Evolutionary conservation across 2,329 filamentous ascomycete species (phyloP).

Genomic region (Ophiosphaerella korrae): DNA sequence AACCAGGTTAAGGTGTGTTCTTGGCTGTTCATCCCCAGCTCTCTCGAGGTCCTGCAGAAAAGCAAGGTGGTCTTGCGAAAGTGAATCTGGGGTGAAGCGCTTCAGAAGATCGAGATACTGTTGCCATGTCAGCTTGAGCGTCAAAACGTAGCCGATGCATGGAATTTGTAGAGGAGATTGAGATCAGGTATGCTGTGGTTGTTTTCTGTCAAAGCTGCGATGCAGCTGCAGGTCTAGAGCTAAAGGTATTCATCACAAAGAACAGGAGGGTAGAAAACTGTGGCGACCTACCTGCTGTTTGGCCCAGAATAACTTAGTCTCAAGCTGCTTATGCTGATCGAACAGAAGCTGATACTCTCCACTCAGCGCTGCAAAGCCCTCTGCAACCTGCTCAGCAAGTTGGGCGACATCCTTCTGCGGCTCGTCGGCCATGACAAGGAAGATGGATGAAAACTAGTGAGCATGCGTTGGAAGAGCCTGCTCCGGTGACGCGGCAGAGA

Average conservation of each 20-base stretch:
- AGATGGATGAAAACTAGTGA: conserved; percentile 10
- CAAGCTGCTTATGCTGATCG: conserved; percentile 51
- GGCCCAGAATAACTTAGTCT: conserved; percentile 54
- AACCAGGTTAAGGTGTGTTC: conserved; percentile 37
- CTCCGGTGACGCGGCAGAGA: conserved; percentile 32
- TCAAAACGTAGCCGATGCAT: not conserved
- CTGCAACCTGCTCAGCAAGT: conserved; percentile 50
- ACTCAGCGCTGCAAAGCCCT: conserved; percentile 54
- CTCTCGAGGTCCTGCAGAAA: conserved; percentile 49
- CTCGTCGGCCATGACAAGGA: conserved; percentile 32
- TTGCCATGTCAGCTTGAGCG: conserved; percentile 24
- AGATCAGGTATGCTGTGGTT: conserved; percentile 52
- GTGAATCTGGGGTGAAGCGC: conserved; percentile 45
- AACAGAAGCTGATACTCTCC: conserved; percentile 55
- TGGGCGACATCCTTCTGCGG: conserved; percentile 32
- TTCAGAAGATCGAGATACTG: conserved; percentile 50
- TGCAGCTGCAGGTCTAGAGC: conserved; percentile 59
- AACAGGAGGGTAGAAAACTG: conserved; percentile 5
- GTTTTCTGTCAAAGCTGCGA: conserved; percentile 52
- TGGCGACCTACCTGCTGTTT: conserved; percentile 54
- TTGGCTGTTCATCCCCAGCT: conserved; percentile 35
- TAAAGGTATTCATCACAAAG: conserved; percentile 54
- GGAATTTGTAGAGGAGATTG: conserved; percentile 5
- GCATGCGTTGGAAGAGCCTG: conserved; percentile 16
- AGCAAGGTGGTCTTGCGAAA: conserved; percentile 46